Percentiles rank a stretch among this genome's conserved stretches.
Conservation (phyloP, 2,329 filamentous ascomycete genomes). For the Akanthomyces dipterigenus region DNA sequence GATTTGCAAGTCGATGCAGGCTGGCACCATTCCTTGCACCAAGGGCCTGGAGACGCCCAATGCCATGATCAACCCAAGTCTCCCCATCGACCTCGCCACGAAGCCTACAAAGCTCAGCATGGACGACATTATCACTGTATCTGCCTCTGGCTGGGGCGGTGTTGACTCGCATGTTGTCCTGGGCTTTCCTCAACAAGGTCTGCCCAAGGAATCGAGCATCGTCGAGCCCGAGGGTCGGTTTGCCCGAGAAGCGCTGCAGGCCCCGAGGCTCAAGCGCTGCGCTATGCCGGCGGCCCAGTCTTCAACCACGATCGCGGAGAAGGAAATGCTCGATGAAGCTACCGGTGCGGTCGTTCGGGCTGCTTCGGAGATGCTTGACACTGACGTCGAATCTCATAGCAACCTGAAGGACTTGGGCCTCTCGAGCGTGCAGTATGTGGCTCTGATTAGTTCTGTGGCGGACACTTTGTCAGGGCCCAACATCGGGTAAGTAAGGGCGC, state of each 20-base stretch:
- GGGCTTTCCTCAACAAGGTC: slow-evolving; percentile 21
- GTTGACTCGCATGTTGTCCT: slow-evolving; percentile 41
- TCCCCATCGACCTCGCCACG: slow-evolving; percentile 7
- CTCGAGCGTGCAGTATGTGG: neutral
- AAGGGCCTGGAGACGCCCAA: slow-evolving; percentile 60
- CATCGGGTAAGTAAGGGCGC: neutral
- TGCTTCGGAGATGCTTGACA: neutral
- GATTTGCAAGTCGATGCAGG: slow-evolving; percentile 15
- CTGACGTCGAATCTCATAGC: neutral
- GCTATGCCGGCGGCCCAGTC: neutral
- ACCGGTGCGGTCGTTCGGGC: neutral
- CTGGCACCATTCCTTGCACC: slow-evolving; percentile 55
- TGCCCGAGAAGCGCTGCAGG: neutral
- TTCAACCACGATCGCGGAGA: neutral
- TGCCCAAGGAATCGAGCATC: neutral
- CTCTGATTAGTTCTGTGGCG: neutral
- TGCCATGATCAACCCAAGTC: slow-evolving; percentile 33
- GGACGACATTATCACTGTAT: slow-evolving; percentile 11
- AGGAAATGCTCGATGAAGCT: neutral
- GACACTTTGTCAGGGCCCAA: neutral
- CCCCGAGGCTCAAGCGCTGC: neutral
- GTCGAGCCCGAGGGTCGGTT: neutral
- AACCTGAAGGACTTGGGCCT: neutral
- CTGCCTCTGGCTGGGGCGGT: slow-evolving; percentile 40
- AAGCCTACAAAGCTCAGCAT: neutral